phyloP scores from a whole-genome alignment of 176 grass and related monocot genomes.

The Guadua angustifolia region DNA sequence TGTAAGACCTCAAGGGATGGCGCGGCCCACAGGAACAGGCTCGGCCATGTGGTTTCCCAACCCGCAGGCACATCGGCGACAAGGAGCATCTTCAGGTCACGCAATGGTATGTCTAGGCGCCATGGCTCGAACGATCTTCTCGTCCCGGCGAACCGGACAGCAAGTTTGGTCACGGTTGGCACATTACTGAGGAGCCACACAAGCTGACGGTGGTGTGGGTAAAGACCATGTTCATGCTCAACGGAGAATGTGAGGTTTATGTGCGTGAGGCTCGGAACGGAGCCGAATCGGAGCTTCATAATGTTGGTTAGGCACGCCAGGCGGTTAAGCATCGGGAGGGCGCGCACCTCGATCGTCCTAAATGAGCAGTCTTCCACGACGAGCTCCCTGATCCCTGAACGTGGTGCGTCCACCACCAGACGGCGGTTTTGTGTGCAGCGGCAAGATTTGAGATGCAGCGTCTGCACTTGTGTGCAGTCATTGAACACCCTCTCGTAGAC shows the following conservation, averaged over 20 bases:
- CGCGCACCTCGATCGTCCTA: neutral
- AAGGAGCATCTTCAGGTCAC: neutral
- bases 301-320: constrained; percentile 20
- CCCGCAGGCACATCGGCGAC: constrained; percentile 4
- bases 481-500: neutral
- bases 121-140: neutral
- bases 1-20: constrained; percentile 10
- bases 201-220: no score
- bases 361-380: constrained; percentile 45
- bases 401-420: neutral
- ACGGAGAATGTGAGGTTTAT: constrained; percentile 18
- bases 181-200: neutral
- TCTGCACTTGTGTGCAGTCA: neutral
- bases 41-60: constrained; percentile 27
- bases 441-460: constrained; percentile 23
- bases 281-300: neutral
- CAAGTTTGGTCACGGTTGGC: neutral
- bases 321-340: neutral
- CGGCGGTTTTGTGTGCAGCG: neutral
- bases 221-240: no score
- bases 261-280: constrained; percentile 6
- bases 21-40: neutral
- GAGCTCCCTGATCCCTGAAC: neutral
- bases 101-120: neutral
- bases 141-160: neutral